phyloP scores from a whole-genome alignment of 1,284 basidiomycete genomes.

The Fomitopsis betulina region DNA sequence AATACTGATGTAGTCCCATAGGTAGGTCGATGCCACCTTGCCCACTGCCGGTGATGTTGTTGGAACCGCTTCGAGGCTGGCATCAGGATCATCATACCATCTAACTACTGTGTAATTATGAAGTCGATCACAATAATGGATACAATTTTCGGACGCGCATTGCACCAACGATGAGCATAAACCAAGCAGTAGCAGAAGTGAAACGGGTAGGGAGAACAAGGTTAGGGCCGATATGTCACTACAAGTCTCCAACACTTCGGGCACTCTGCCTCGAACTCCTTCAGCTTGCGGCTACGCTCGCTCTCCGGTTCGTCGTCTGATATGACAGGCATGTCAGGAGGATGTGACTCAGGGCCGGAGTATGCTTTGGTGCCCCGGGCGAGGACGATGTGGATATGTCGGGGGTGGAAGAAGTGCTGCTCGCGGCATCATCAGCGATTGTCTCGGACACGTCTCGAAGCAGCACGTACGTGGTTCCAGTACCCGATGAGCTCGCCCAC shows the following conservation, averaged over 20 bases:
- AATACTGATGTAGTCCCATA: background rate
- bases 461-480: slow-evolving; percentile 32
- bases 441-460: background rate
- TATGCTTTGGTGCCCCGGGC: slow-evolving; percentile 27
- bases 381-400: slow-evolving; percentile 31
- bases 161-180: no score
- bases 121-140: no score
- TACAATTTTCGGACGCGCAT: no score
- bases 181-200: no score
- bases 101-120: no score
- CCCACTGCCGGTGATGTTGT: no score
- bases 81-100: no score
- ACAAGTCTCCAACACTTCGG: background rate
- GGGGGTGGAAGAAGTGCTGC: slow-evolving; percentile 34
- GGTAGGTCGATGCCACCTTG: background rate
- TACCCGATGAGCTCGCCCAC: slow-evolving; percentile 28
- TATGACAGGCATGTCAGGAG: slow-evolving; percentile 6
- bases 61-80: no score
- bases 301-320: background rate
- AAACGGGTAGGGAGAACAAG: no score
- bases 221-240: background rate
- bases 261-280: background rate
- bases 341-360: slow-evolving; percentile 15
- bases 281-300: background rate
- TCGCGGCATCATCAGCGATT: background rate